Conservation (phyloP, 768 basidiomycete species). For the Lyophyllum semitale region DNA sequence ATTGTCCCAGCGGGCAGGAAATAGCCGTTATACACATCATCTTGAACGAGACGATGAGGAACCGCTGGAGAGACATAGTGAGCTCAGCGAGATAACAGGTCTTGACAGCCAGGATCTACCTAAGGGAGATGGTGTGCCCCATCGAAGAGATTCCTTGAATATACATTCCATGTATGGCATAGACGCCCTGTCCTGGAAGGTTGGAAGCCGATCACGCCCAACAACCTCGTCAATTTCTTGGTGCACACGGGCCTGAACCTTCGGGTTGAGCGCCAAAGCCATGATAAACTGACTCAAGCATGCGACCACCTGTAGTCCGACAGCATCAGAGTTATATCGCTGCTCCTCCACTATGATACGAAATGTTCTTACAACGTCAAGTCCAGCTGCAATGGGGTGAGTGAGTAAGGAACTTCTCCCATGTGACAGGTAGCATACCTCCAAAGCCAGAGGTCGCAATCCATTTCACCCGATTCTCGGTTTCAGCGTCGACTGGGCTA, state of each 20-base stretch:
- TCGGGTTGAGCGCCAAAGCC: slow-evolving; percentile 17
- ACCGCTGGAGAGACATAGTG: slow-evolving; percentile 9
- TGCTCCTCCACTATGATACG: not conserved
- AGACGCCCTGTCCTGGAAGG: slow-evolving; percentile 15
- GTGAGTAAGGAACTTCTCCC: not conserved
- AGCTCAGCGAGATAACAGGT: not conserved
- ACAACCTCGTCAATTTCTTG: slow-evolving; percentile 19
- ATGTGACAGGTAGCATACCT: slow-evolving; percentile 1
- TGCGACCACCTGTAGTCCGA: slow-evolving; percentile 15
- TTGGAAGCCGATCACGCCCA: slow-evolving; percentile 16
- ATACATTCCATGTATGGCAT: slow-evolving; percentile 20
- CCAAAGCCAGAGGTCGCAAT: slow-evolving; percentile 19
- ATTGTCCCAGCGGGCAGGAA: slow-evolving; percentile 17
- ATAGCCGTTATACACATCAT: slow-evolving; percentile 18
- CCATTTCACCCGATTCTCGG: slow-evolving; percentile 20
- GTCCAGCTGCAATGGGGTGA: slow-evolving; percentile 7
- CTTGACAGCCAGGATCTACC: slow-evolving; percentile 3
- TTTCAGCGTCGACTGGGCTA: slow-evolving; percentile 13
- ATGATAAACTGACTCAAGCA: slow-evolving; percentile 18
- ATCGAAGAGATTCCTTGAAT: slow-evolving; percentile 19
- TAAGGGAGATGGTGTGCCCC: slow-evolving; percentile 17
- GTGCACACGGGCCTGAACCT: slow-evolving; percentile 16
- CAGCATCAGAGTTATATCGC: not conserved
- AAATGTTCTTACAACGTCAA: slow-evolving; percentile 14
- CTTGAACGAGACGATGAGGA: slow-evolving; percentile 17